These are phyloP conservation scores for Ceratocystis colombiana DNA, from an alignment of 2,329 filamentous ascomycete genomes.

Conservation along the genomic window DNA sequence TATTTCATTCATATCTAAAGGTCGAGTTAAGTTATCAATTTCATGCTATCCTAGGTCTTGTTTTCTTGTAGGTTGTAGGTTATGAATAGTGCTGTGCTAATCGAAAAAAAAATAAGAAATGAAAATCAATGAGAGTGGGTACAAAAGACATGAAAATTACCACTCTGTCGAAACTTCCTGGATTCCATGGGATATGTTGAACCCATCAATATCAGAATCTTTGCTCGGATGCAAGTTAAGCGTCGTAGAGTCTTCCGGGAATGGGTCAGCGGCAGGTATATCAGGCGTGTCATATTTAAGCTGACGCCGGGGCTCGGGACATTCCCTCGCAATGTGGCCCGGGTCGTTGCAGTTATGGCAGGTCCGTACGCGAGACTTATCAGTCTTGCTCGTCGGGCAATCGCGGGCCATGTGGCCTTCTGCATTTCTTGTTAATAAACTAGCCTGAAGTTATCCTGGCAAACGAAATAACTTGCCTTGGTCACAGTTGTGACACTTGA, in stretches of 20 bases:
- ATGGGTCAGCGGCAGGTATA: background rate
- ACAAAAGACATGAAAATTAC: background rate
- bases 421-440: background rate
- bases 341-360: constrained; percentile 56
- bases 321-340: constrained; percentile 61
- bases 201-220: background rate
- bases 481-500: background rate
- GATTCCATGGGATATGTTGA: background rate
- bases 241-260: background rate
- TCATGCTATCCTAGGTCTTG: too few species aligned
- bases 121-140: too few species aligned
- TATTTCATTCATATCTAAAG: too few species aligned
- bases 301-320: constrained; percentile 33
- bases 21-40: too few species aligned
- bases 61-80: too few species aligned
- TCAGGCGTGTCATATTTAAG: background rate
- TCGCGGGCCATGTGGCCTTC: background rate
- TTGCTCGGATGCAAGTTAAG: background rate
- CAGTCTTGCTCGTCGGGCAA: background rate
- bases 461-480: background rate
- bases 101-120: too few species aligned
- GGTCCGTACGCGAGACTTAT: constrained; percentile 37
- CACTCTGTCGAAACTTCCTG: background rate
- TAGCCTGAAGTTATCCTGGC: background rate
- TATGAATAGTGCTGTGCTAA: too few species aligned